A percentile compares a stretch with the other conserved stretches of the same genome.
Evolutionary conservation across 139 green algal genomes (phyloP).

Genomic region (Pedinophyceae sp.): DNA sequence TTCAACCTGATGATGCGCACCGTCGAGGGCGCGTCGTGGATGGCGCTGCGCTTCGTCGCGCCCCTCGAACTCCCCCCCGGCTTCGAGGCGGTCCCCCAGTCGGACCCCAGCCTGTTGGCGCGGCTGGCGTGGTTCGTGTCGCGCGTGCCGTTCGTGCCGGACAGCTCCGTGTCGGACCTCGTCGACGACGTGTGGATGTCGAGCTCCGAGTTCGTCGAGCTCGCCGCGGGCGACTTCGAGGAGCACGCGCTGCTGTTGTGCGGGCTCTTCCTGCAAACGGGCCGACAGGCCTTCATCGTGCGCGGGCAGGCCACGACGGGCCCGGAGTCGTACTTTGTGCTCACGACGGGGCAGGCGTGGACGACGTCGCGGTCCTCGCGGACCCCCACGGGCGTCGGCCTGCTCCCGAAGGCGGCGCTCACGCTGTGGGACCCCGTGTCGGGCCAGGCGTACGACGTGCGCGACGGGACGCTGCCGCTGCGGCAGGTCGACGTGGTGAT

Average conservation of each 20-base stretch:
- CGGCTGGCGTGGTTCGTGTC: not conserved
- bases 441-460: not conserved
- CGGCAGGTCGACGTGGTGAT: not conserved
- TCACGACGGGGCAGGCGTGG: too few relatives aligned
- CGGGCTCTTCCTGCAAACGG: not conserved
- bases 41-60: conserved; percentile 1
- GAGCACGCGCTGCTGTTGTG: conserved; percentile 5
- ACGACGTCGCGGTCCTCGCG: too few relatives aligned
- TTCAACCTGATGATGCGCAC: too few relatives aligned
- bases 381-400: too few relatives aligned
- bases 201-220: conserved; percentile 1
- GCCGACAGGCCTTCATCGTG: not conserved
- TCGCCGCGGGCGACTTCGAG: conserved; percentile 5
- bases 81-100: not conserved
- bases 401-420: too few relatives aligned
- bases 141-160: conserved; percentile 1
- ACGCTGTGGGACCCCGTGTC: not conserved
- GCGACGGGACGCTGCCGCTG: not conserved
- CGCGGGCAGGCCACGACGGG: not conserved
- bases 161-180: not conserved
- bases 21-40: not conserved
- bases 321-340: not conserved
- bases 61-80: not conserved
- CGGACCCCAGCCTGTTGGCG: not conserved
- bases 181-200: conserved; percentile 6